Evolutionary conservation across 1,284 basidiomycete species (phyloP), one percentile per base, ranked within the genome.

Genomic region (Cystobasidium slooffiae): DNA sequence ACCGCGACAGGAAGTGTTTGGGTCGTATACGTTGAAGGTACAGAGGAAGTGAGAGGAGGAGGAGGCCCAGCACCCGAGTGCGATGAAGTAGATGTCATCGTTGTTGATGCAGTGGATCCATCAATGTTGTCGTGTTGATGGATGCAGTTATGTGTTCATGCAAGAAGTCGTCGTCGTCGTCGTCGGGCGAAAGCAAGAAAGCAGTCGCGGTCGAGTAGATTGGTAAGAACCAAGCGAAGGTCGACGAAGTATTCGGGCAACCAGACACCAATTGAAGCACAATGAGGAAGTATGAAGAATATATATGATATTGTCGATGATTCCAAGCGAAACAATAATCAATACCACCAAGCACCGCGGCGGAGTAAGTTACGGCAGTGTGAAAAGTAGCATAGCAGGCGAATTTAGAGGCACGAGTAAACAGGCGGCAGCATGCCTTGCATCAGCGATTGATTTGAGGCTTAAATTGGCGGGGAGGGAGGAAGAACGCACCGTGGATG

Each of bases 1-100:
- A 66, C 64, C 22, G 64, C 64, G 51, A 66, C 41, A n/a, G 64
- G 64, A 18, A 66, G 64, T 39, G 64, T 46, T 66, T 66, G 64
- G 18, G 64, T 53, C 22, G 44, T 12, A 18, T 66, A 66, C 49
- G 20, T 53, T 8, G 31, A 37, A 16, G 64, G 43, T 31, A 24
- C 51, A 66, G 47, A 20, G 39, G 63, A 22, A 39, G 6, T 22
- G 37, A 49, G 43, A 31, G 47, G 47, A 41, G 24, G 58, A 20
- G 14, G 47, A 53, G 44, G 10, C 1, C 6, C 49, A 53, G 16
- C 64, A 53, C 5, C 18, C 22, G 51, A n/a, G 37, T 51, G 39
- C 37, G 49, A 39, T 43, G 64, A 22, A 47, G 51, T 39, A 16
- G 64, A 43, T 55, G 51, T 18, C 64, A 63, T 63, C 31, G 20